Conservation (phyloP, 495 filamentous ascomycete genomes). For the Aspergillus panamensis region DNA sequence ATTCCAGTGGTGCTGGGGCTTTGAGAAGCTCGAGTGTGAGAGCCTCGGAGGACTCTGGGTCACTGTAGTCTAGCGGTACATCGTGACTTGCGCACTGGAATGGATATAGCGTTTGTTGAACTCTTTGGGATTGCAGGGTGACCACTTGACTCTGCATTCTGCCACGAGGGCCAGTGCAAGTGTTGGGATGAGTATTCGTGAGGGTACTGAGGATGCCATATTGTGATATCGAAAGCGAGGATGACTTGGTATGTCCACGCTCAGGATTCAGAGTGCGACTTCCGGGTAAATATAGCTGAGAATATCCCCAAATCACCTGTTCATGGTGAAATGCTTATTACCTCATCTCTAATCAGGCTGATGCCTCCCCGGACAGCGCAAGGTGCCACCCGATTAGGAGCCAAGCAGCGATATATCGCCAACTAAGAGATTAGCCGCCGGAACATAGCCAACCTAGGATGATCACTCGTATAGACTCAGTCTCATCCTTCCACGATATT, state of each 20-base stretch:
- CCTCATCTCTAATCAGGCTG: too few species aligned
- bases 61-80: conserved; percentile 8
- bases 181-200: conserved; percentile 1
- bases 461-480: background rate
- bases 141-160: conserved; percentile 5
- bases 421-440: too few species aligned
- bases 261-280: too few species aligned
- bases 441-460: background rate
- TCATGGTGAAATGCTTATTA: too few species aligned
- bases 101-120: conserved; percentile 5
- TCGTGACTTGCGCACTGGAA: conserved; percentile 4
- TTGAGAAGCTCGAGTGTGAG: conserved; percentile 7
- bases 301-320: too few species aligned
- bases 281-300: too few species aligned
- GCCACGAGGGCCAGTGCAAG: background rate
- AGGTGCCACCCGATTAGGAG: too few species aligned
- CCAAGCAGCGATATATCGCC: too few species aligned
- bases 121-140: background rate
- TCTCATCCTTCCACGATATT: too few species aligned
- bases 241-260: too few species aligned
- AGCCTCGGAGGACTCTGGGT: background rate
- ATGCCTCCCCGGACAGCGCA: too few species aligned
- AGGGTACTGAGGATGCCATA: conserved; percentile 5
- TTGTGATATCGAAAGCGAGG: background rate
- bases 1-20: conserved; percentile 4